These are phyloP conservation scores for Termitomyces sp. DNA, from an alignment of 768 basidiomycete species.

Conservation along the genomic window DNA sequence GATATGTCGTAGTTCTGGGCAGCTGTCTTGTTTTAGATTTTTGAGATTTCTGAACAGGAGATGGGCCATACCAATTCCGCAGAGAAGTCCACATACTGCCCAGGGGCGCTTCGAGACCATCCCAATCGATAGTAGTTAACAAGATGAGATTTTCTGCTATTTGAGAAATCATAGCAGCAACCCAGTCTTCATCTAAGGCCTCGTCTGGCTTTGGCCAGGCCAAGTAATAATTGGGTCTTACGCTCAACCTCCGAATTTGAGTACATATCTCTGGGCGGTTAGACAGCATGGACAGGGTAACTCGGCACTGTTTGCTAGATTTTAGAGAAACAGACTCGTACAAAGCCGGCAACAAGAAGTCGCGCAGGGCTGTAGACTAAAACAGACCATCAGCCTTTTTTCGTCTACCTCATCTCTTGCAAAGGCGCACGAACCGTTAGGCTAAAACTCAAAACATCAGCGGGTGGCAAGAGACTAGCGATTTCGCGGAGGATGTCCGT, in stretches of 20 bases:
- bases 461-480: conserved; percentile 25
- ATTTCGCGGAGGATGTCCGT: conserved; percentile 35
- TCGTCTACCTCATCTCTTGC: neutral
- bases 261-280: conserved; percentile 28
- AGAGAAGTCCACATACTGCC: conserved; percentile 38
- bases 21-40: conserved; percentile 20
- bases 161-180: conserved; percentile 26
- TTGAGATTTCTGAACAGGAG: conserved; percentile 1
- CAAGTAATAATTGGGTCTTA: conserved; percentile 47
- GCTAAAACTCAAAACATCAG: conserved; percentile 36
- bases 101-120: conserved; percentile 39
- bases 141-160: conserved; percentile 26
- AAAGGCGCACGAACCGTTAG: conserved; percentile 27
- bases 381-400: conserved; percentile 1
- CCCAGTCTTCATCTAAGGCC: conserved; percentile 34
- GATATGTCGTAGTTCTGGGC: conserved; percentile 35
- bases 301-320: conserved; percentile 33
- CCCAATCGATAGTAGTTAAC: conserved; percentile 46
- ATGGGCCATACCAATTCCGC: conserved; percentile 26
- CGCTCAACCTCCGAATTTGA: conserved; percentile 35
- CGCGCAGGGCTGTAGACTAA: conserved; percentile 26
- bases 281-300: conserved; percentile 30
- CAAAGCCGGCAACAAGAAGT: conserved; percentile 30
- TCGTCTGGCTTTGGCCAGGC: conserved; percentile 42
- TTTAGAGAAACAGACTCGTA: conserved; percentile 40